A percentile compares a stretch with the other conserved stretches of the same genome.
Conservation (phyloP, 2,329 filamentous ascomycete genomes). For the Aphanocladium album region DNA sequence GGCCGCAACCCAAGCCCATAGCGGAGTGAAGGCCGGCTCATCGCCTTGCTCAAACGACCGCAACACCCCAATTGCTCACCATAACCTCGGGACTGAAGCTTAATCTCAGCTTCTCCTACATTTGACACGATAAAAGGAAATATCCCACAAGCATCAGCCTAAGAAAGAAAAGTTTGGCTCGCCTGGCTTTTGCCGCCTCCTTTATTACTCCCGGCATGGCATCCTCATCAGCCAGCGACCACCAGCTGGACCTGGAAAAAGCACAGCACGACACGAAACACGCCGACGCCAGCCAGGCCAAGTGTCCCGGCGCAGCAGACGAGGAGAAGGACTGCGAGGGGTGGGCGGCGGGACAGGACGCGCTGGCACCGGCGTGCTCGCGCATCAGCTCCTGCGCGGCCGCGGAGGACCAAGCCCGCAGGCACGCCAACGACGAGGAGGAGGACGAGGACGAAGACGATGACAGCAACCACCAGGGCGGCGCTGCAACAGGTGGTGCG, state of each 20-base stretch:
- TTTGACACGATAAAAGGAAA: too few species aligned
- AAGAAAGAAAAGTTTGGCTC: too few species aligned
- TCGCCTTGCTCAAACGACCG: neutral
- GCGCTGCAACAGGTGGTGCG: slow-evolving; percentile 17
- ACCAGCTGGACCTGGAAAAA: slow-evolving; percentile 3
- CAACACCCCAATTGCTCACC: too few species aligned
- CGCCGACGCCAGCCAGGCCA: too few species aligned
- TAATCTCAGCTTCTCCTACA: too few species aligned
- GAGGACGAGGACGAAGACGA: neutral
- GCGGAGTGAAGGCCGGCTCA: neutral
- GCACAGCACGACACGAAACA: neutral
- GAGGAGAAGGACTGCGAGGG: neutral
- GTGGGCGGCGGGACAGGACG: slow-evolving; percentile 11
- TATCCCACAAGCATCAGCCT: too few species aligned
- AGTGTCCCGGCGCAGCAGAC: too few species aligned
- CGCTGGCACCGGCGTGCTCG: slow-evolving; percentile 3
- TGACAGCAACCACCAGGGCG: slow-evolving; percentile 7
- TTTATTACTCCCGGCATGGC: too few species aligned
- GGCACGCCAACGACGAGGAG: too few species aligned
- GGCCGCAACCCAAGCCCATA: neutral
- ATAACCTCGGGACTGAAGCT: too few species aligned
- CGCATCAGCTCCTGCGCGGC: neutral
- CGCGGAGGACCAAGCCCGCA: neutral
- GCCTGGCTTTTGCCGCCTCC: too few species aligned
- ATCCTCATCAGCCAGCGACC: neutral